Evolutionary conservation across 495 filamentous ascomycete genomes (phyloP), one percentile per base, ranked within the genome.

Genomic region (Immersiella caudata): DNA sequence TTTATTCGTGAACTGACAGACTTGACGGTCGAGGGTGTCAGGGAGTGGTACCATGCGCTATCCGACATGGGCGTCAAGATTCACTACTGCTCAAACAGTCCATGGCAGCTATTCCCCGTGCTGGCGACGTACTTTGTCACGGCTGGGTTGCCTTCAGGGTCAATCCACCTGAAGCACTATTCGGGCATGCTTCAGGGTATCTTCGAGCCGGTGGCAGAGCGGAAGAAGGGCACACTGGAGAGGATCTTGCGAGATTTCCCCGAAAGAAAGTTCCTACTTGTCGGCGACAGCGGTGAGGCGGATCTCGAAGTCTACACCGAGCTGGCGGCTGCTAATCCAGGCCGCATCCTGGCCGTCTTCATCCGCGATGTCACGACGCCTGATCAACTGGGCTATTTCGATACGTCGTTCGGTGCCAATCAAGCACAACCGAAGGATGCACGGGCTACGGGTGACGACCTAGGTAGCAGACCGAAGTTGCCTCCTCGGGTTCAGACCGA

Each of bases 251-350:
- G 85, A 21, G 95, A 99, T 72, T 99, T 98, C 73, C 95, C 95
- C 0, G 84, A 93, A 57, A 83, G 96, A 54, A 90, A 88, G 68
- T 99, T 97, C 76, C 85, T 99, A 9, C 84, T 99, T 0, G 89
- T 97, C 35, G 95, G 95, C 4, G 95, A 99, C 71, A 97, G 93
- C 71, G 95, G 95, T 22, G 95, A 99, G 77, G 94, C 94, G 5
- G 95, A 99, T 78, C 83, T 99, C 2, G 95, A 99, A 76, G 93
- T 99, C 0, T 99, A 99, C 72, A 97, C 93, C 0, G 94, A 99
- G 67, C 84, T 96, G n/a, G 92, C 89, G 0, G 70, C 93, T 22
- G 88, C 90, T 12, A 90, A 97, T 74, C 95, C 93, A 0, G 91
- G 91, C 0, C 84, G 91, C 36, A 88, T 99, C 35, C 73, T 96